Conservation (phyloP, 75 land plant species). For the Pinus tabuliformis region DNA sequence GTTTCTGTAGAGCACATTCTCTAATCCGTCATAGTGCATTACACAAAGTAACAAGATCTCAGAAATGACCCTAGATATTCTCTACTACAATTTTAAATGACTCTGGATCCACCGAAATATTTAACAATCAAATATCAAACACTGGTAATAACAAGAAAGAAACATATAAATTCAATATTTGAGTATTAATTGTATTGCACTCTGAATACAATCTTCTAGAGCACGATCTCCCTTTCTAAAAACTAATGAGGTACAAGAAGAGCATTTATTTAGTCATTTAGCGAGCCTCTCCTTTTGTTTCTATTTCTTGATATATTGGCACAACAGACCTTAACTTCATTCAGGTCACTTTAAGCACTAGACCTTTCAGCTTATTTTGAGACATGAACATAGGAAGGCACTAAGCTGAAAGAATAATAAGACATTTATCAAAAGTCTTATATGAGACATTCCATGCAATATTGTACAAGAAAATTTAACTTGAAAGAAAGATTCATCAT, state of each 20-base stretch:
- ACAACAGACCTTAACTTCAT: neutral
- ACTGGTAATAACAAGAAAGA: neutral
- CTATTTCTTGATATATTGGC: neutral
- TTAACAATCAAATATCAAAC: neutral
- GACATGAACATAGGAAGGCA: neutral
- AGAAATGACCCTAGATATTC: neutral
- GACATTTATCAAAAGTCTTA: neutral
- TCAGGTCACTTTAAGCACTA: conserved; percentile 1
- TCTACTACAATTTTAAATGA: too few species aligned
- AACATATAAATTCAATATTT: neutral
- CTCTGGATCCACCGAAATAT: neutral
- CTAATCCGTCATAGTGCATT: too few species aligned
- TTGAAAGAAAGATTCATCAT: neutral
- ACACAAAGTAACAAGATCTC: too few species aligned
- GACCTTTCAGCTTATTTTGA: neutral
- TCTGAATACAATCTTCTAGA: neutral
- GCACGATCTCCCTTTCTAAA: conserved; percentile 3
- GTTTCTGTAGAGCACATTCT: too few species aligned
- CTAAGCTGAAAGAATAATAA: conserved; percentile 3
- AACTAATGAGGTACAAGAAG: neutral
- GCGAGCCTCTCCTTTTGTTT: conserved; percentile 8
- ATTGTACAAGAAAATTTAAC: too few species aligned
- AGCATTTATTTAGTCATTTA: neutral
- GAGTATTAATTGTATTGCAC: neutral
- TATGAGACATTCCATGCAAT: neutral